These are phyloP conservation scores for Wickerhamiella azymoides DNA, from an alignment of 805 yeast species.

Conservation along the genomic window DNA sequence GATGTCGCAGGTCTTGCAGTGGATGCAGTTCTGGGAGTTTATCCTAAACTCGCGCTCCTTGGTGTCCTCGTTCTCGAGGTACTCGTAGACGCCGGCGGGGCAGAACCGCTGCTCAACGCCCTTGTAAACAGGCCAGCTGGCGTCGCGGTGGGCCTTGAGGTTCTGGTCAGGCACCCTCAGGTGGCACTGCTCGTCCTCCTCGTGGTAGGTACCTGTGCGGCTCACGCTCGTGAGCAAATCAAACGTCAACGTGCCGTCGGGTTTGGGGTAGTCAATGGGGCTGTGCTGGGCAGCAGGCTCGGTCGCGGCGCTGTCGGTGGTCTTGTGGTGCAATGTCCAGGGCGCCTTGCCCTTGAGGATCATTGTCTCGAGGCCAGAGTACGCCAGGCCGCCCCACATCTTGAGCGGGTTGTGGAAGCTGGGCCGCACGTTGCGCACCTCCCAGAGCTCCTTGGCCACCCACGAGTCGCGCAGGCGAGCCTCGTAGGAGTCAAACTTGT, in stretches of 20 bases:
- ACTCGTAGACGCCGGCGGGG: conserved; percentile 98
- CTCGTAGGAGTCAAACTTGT: conserved; percentile 46
- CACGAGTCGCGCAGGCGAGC: conserved; percentile 58
- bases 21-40: conserved; percentile 94
- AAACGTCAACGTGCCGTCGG: conserved; percentile 85
- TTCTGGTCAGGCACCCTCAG: conserved; percentile 36
- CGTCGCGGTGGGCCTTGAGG: conserved; percentile 46
- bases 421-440: conserved; percentile 84
- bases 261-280: conserved; percentile 85
- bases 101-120: conserved; percentile 90
- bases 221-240: conserved; percentile 91
- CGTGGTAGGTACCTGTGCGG: conserved; percentile 91
- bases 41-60: conserved; percentile 76
- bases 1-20: conserved; percentile 96
- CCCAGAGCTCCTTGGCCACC: conserved; percentile 71
- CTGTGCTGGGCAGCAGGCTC: conserved; percentile 47
- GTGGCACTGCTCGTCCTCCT: conserved; percentile 87
- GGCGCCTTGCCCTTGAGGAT: conserved; percentile 69
- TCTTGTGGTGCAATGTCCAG: conserved; percentile 65
- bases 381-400: conserved; percentile 62
- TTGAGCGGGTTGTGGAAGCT: conserved; percentile 72
- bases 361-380: conserved; percentile 74
- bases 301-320: conserved; percentile 62
- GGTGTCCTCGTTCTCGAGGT: conserved; percentile 48
- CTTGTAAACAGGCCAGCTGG: conserved; percentile 57